Evolutionary conservation across 306 rosid species (phyloP), one percentile per base, ranked within the genome.

Genomic region (Malus asiatica): DNA sequence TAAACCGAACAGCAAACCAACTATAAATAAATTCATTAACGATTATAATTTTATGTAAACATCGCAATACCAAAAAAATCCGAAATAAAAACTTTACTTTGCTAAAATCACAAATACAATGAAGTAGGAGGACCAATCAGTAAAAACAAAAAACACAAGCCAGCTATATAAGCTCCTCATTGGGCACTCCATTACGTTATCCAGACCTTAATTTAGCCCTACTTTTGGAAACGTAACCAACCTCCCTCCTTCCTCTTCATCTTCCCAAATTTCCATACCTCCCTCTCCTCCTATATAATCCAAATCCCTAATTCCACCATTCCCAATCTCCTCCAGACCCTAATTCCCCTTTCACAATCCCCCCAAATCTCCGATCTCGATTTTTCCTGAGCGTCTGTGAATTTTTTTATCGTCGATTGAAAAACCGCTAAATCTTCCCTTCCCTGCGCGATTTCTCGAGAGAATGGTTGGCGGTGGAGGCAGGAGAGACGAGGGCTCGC

Each of bases 401-500:
- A 13, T 51, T 51, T 40, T 40, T 27, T 14, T 48, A 14, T 13
- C 53, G 38, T 57, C 4, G 58, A 61, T 46, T 70, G 32, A 44
- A 61, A 61, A 6, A 10, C 61, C 42, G 3, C 15, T 46, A n/a
- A 44, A 52, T 23, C 16, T 48, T 8, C n/a, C 20, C 16, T 13
- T 48, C 53, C 53, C 16, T 48, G 53, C 5, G 0, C 3, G 53
- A 48, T 48, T 48, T 48, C 19, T 48, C 53, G 7, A 48, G 53
- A 48, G 53, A 48, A 90, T 93, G 98, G 89, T 86, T 9, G 98
- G 97, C 18, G 97, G 98, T 48, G 93, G 98, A 83, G 87, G 88
- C 87, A 81, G 91, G 87, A 90, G 97, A 77, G 97, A 91, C 25
- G 93, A 93, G 42, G 96, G 97, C 22, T 93, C 97, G 77, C 70